Percentiles rank a stretch among this genome's conserved stretches.
Evolutionary conservation across 1,284 basidiomycete genomes (phyloP).

Genomic region (Fistulina hepatica): DNA sequence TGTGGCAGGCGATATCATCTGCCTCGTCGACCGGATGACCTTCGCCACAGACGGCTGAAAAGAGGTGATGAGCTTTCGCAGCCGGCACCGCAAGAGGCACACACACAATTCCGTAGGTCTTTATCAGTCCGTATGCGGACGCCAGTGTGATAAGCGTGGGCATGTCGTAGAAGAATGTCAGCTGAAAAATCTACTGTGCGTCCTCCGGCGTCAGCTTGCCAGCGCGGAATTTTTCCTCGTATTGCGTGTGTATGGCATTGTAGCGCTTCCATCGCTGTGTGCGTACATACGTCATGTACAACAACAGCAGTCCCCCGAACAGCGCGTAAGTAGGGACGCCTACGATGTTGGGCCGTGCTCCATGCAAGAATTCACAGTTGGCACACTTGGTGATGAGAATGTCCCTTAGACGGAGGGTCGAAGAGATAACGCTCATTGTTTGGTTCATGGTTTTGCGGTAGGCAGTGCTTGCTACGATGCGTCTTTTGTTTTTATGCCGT

Average conservation of each 20-base stretch:
- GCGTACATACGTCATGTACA: too few relatives aligned
- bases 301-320: too few relatives aligned
- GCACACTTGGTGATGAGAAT: too few relatives aligned
- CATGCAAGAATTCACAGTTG: too few relatives aligned
- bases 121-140: conserved; percentile 35
- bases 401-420: too few relatives aligned
- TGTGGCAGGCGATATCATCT: conserved; percentile 24
- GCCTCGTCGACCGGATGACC: conserved; percentile 27
- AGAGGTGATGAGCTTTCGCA: background rate
- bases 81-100: background rate
- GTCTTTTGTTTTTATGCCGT: too few relatives aligned
- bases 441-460: too few relatives aligned
- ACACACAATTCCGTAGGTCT: conserved; percentile 38
- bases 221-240: conserved; percentile 20
- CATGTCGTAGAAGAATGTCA: conserved; percentile 30
- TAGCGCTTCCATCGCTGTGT: conserved; percentile 27
- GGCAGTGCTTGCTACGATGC: too few relatives aligned
- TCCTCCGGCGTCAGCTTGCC: conserved; percentile 30
- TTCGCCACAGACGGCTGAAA: conserved; percentile 33
- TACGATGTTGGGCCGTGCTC: too few relatives aligned
- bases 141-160: conserved; percentile 28
- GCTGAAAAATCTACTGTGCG: conserved; percentile 30
- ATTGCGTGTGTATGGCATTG: conserved; percentile 27
- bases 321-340: too few relatives aligned
- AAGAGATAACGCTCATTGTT: too few relatives aligned